These are phyloP conservation scores for Rhodosporidiobolus odoratus DNA, from an alignment of 768 basidiomycete genomes.

Conservation along the genomic window DNA sequence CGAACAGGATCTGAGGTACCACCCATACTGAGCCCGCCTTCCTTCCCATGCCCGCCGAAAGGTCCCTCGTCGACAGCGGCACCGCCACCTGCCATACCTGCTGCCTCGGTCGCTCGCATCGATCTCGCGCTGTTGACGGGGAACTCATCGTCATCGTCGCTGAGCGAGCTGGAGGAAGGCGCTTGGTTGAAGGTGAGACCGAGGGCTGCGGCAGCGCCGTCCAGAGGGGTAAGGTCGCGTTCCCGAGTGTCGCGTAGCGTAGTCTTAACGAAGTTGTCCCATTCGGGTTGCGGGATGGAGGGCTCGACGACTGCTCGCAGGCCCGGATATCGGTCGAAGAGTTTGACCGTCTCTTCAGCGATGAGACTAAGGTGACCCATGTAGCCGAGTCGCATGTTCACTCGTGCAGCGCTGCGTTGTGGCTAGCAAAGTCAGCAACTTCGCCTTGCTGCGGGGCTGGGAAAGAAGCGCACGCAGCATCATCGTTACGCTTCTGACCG, in stretches of 20 bases:
- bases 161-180: constrained; percentile 19
- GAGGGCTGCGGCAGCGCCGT: constrained; percentile 52
- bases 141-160: constrained; percentile 43
- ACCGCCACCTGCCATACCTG: constrained; percentile 11
- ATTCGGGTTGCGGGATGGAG: constrained; percentile 68
- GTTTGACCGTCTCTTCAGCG: constrained; percentile 85
- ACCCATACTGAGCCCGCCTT: constrained; percentile 52
- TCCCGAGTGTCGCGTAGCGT: constrained; percentile 79
- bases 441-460: constrained; percentile 54
- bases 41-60: constrained; percentile 38
- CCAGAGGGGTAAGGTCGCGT: constrained; percentile 70
- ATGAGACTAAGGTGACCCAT: constrained; percentile 97
- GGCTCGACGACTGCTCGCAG: constrained; percentile 62
- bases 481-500: constrained; percentile 73
- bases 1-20: constrained; percentile 54
- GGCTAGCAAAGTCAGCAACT: neutral
- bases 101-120: constrained; percentile 25
- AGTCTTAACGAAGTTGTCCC: constrained; percentile 84
- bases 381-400: constrained; percentile 62
- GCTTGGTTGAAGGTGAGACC: constrained; percentile 14
- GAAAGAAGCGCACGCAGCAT: constrained; percentile 56
- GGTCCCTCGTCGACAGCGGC: constrained; percentile 28
- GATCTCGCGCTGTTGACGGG: constrained; percentile 33
- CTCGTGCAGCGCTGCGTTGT: constrained; percentile 10
- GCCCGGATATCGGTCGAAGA: constrained; percentile 77